phyloP scores from a whole-genome alignment of 2,329 filamentous ascomycete genomes.

The Aspergillus chevalieri region DNA sequence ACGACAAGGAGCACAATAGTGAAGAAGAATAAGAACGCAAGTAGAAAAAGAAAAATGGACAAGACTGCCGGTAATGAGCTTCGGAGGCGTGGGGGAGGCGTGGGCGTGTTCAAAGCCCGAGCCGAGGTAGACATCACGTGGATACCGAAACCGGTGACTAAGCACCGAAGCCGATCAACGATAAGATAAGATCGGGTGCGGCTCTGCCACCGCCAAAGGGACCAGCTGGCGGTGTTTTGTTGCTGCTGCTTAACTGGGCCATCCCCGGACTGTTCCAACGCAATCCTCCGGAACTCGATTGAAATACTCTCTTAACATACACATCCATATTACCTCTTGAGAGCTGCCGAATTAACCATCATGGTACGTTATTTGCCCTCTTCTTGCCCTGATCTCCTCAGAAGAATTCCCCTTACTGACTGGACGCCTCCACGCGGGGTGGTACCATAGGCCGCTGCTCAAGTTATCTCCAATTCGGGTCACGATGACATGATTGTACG shows the following conservation, averaged over 20 bases:
- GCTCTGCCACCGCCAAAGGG: constrained; percentile 14
- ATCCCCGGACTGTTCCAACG: constrained; percentile 1
- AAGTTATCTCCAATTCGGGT: constrained; percentile 76
- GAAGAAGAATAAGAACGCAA: constrained; percentile 1
- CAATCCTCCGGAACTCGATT: neutral
- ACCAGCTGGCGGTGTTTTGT: constrained; percentile 22
- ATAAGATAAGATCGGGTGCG: constrained; percentile 25
- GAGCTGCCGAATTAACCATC: constrained; percentile 9
- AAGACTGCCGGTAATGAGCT: neutral
- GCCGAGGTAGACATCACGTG: constrained; percentile 20
- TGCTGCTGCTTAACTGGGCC: constrained; percentile 7
- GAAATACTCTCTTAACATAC: constrained; percentile 1
- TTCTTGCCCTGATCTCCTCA: neutral
- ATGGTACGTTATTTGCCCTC: constrained; percentile 16
- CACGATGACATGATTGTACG: constrained; percentile 99
- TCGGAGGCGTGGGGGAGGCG: constrained; percentile 4
- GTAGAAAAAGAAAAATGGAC: neutral
- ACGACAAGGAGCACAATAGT: neutral
- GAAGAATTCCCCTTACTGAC: constrained; percentile 2
- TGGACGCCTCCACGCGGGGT: constrained; percentile 8
- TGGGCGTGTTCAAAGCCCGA: constrained; percentile 7
- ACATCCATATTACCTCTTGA: constrained; percentile 1
- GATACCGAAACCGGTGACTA: neutral
- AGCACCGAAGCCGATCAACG: constrained; percentile 8
- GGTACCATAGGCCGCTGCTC: constrained; percentile 49